phyloP scores from a whole-genome alignment of 768 basidiomycete genomes.

The Cystobasidiopsis lactophilus region DNA sequence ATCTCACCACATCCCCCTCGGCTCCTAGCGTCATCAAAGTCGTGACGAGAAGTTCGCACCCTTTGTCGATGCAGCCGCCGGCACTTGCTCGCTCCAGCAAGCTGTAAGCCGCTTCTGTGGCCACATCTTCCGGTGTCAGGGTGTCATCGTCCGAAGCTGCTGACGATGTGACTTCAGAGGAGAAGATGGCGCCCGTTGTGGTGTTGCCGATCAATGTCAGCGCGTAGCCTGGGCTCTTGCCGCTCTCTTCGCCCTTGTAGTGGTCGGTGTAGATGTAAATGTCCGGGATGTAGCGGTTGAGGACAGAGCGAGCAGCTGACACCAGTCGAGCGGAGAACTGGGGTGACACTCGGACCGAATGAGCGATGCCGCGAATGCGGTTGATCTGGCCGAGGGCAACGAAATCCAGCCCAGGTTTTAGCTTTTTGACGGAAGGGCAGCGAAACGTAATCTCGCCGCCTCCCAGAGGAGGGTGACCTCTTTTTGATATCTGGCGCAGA shows the following conservation, averaged over 20 bases:
- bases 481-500: conserved; percentile 56
- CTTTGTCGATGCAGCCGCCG: conserved; percentile 77
- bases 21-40: conserved; percentile 89
- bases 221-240: conserved; percentile 91
- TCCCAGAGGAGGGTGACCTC: conserved; percentile 73
- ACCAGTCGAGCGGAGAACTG: conserved; percentile 98
- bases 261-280: conserved; percentile 97
- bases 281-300: conserved; percentile 93
- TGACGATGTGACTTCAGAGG: conserved; percentile 62
- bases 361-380: conserved; percentile 89
- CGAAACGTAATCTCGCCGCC: conserved; percentile 84
- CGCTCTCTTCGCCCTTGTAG: conserved; percentile 90
- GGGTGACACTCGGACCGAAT: conserved; percentile 87
- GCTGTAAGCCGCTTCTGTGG: conserved; percentile 51
- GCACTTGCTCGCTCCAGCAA: conserved; percentile 54
- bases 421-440: conserved; percentile 75
- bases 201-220: conserved; percentile 75
- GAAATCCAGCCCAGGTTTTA: conserved; percentile 70
- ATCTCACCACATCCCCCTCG: conserved; percentile 70
- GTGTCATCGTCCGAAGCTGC: conserved; percentile 30
- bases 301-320: conserved; percentile 68
- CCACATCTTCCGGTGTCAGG: conserved; percentile 78
- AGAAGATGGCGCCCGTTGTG: conserved; percentile 69
- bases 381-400: conserved; percentile 76
- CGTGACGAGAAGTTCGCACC: conserved; percentile 66